Evolutionary conservation across 1,284 basidiomycete species (phyloP).

Genomic region (Melampsora americana): DNA sequence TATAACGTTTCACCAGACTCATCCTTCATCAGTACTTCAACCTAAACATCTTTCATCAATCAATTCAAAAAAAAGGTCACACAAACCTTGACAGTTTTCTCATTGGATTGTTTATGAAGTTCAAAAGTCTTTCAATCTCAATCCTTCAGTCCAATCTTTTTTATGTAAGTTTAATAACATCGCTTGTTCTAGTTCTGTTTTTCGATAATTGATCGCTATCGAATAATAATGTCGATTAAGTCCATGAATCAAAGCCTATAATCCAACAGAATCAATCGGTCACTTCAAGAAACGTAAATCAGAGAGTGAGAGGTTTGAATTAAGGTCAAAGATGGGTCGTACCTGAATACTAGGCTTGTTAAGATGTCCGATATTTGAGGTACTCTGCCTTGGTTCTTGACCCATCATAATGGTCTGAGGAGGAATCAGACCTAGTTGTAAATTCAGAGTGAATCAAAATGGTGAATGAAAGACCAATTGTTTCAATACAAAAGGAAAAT

Average conservation of each 20-base stretch:
- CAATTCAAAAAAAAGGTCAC: neutral
- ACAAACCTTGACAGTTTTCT: slow-evolving; percentile 80
- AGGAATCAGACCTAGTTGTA: slow-evolving; percentile 65
- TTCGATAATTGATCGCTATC: slow-evolving; percentile 91
- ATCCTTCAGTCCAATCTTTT: slow-evolving; percentile 92
- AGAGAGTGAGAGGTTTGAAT: slow-evolving; percentile 1
- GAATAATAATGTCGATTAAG: slow-evolving; percentile 95
- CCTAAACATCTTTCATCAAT: neutral
- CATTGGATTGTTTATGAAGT: slow-evolving; percentile 76
- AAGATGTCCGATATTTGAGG: slow-evolving; percentile 96
- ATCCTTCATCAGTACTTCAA: neutral
- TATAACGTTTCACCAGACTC: neutral
- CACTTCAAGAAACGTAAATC: too few relatives aligned
- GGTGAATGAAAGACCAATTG: neutral
- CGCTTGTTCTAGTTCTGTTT: slow-evolving; percentile 93
- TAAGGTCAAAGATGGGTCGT: slow-evolving; percentile 8
- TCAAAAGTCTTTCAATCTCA: slow-evolving; percentile 83
- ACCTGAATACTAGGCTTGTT: slow-evolving; percentile 97
- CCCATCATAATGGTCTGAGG: slow-evolving; percentile 76
- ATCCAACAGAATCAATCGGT: neutral
- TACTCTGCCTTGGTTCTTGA: slow-evolving; percentile 93
- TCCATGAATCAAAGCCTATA: slow-evolving; percentile 64
- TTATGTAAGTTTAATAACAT: slow-evolving; percentile 98
- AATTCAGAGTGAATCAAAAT: neutral
- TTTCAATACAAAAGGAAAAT: slow-evolving; percentile 49